Evolutionary conservation across 2,329 filamentous ascomycete species (phyloP).

Genomic region (Endothia cerciana): DNA sequence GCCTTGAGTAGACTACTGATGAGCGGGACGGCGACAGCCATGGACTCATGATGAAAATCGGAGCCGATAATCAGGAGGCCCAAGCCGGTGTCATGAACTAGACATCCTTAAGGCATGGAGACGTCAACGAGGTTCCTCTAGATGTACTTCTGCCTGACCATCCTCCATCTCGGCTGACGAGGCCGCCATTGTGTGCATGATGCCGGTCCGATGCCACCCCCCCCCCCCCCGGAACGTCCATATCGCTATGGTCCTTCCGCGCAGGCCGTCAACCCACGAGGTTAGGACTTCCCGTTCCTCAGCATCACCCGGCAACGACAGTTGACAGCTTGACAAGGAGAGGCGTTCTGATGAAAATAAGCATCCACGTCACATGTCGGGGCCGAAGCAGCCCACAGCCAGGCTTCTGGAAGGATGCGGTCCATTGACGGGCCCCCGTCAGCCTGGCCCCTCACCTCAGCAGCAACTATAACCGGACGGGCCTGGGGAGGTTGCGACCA

Average conservation of each 20-base stretch:
- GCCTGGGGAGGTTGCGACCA: background rate
- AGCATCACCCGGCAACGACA: background rate
- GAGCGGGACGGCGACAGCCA: background rate
- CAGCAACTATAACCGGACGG: background rate
- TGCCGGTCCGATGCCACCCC: background rate
- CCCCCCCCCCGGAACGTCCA: background rate
- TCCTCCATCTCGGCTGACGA: background rate
- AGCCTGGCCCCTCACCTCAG: conserved; percentile 7
- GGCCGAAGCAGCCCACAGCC: background rate
- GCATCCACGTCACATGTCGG: background rate
- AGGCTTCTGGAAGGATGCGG: background rate
- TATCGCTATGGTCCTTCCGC: background rate
- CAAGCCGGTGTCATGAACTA: background rate
- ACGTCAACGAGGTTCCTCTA: background rate
- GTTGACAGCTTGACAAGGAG: background rate
- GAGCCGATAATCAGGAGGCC: background rate
- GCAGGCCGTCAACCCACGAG: background rate
- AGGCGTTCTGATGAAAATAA: background rate
- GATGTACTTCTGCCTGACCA: background rate
- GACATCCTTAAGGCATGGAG: background rate
- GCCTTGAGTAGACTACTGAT: background rate
- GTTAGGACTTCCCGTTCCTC: background rate
- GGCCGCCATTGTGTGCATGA: background rate
- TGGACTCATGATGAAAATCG: background rate
- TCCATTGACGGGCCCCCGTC: background rate